Evolutionary conservation across 176 grass and related monocot species (phyloP), one percentile per base, ranked within the genome.

Genomic region (Carex myosuroides): DNA sequence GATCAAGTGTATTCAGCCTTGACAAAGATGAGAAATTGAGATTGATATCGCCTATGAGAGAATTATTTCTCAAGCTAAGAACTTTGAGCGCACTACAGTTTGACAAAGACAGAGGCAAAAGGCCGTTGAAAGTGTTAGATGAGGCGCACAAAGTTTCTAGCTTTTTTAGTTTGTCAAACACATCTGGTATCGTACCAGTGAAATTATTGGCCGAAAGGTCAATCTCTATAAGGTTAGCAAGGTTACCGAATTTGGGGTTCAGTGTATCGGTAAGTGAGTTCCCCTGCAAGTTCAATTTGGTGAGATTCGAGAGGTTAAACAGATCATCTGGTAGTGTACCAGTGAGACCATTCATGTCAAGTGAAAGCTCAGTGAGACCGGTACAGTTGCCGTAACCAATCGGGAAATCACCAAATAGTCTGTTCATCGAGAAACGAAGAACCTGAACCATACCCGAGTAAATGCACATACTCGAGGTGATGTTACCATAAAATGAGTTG

Each of bases 191-290:
- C 41, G 12, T 35, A 24, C 91, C 91, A 0, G 32, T 69, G 84
- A 98, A 95, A 59, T 50, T 89, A 70, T 98, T 98, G 24, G 54
- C 30, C 0, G 95, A 98, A 78, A 98, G 58, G 66, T 98, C 95
- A 8, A 98, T 62, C 24, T 89, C 84, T 58, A 75, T 81, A 37
- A 98, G 88, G 85, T 89, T 87, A 13, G 86, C 83, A 66, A 95
- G 92, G 57, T 95, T 93, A 85, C 92, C 63, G 9, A 95, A 73
- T 76, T 71, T 74, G 12, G 8, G 52, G 53, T 57, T 48, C 70
- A 98, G 37, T 57, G 62, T 64, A 76, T 91, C 93, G 1, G 73
- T 80, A 67, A 98, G 87, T 84, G 60, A 54, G 70, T 98, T 98
- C 20, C 81, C 84, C 74, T 93, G 91, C 54, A 98, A 74, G 70